phyloP scores from a whole-genome alignment of 441 rosid genomes.

The Pelargonium citronellum region DNA sequence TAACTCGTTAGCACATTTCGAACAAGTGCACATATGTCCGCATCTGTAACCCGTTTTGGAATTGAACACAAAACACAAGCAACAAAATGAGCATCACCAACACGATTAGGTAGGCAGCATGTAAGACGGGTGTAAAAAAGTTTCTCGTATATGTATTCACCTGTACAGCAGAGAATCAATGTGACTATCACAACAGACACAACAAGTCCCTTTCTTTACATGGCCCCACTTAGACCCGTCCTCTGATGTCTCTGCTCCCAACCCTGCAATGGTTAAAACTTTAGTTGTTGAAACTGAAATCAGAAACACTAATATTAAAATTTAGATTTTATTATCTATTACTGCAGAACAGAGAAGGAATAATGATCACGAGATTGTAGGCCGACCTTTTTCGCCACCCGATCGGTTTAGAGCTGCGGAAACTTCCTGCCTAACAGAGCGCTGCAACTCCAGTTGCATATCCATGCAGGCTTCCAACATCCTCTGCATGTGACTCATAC shows the following conservation, averaged over 20 bases:
- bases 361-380: neutral
- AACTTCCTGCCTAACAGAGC: constrained; percentile 96
- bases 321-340: neutral
- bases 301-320: neutral
- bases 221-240: constrained; percentile 84
- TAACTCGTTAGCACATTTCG: constrained; percentile 86
- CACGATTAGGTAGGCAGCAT: neutral
- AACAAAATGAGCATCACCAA: neutral
- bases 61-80: neutral
- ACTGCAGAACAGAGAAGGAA: neutral
- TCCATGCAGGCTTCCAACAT: constrained; percentile 97
- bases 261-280: constrained; percentile 33
- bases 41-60: constrained; percentile 46
- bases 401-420: constrained; percentile 87
- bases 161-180: constrained; percentile 92
- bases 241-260: constrained; percentile 61
- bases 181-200: constrained; percentile 90
- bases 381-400: constrained; percentile 59
- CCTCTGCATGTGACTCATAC: constrained; percentile 98
- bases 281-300: neutral
- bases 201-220: constrained; percentile 86
- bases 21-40: constrained; percentile 98
- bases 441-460: constrained; percentile 95
- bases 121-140: neutral
- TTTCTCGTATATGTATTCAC: constrained; percentile 25